Evolutionary conservation across 2,329 filamentous ascomycete genomes (phyloP), one percentile per base, ranked within the genome.

Genomic region (Arthrobotrys sphaeroides): DNA sequence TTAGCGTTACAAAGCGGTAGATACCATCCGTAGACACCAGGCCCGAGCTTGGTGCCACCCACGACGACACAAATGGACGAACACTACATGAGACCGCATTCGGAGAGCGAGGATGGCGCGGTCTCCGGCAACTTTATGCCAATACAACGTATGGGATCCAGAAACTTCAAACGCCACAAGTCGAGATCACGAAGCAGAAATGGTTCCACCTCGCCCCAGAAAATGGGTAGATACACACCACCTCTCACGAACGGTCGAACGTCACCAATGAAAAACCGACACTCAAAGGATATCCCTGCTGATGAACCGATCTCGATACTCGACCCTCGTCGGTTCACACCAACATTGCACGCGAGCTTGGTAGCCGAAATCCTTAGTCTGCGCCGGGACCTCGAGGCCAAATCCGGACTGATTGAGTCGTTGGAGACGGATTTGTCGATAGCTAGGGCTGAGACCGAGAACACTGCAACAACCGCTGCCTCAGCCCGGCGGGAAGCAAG

Each of bases 341-440:
- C 95, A 0, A 98, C 94, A 0, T 84, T 99, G 9, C 95, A 98
- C 82, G 95, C 95, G 6, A 97, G 92, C 57, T 85, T 99, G 5
- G 94, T 99, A 0, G 94, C 94, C 0, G 95, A 99, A 82, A 99
- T 99, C 77, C 85, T 99, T 40, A 89, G 90, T 1, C 84, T 99
- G 57, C 89, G 94, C 20, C 87, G 95, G 70, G 95, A 99, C 78
- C 88, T 98, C 77, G 95, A 99, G 81, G 92, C 91, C 43, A 97
- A 97, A 83, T 88, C 90, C 47, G 92, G 89, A 79, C 87, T 93
- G 62, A 97, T 99, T 65, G 94, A 97, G 81, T 89, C 88, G 62
- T 85, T 99, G 13, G 95, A 99, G 83, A 85, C 86, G 0, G 89
- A 87, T 24, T 84, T 99, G 33, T 89, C 96, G 77, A 84, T 87